A percentile compares a stretch with the other conserved stretches of the same genome.
Conservation (phyloP, 345 rosid genomes). For the Populus ilicifolia region DNA sequence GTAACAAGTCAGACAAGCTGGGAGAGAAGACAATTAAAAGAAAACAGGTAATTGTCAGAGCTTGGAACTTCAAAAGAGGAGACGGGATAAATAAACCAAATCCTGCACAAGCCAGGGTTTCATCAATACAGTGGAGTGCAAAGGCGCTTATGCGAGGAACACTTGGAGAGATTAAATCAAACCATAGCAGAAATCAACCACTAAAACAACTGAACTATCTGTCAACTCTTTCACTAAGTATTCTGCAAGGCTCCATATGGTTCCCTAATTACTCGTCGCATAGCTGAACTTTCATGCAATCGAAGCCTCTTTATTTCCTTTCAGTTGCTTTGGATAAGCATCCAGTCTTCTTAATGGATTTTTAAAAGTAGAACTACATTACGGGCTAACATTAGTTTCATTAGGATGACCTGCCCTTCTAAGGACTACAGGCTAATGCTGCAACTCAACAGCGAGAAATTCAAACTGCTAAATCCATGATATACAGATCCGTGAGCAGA, state of each 20-base stretch:
- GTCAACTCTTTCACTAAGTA: too few relatives aligned
- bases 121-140: background rate
- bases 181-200: background rate
- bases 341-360: background rate
- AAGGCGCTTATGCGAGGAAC: background rate
- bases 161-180: background rate
- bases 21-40: background rate
- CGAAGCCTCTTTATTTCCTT: too few relatives aligned
- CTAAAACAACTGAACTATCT: background rate
- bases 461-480: too few relatives aligned
- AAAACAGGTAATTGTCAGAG: background rate
- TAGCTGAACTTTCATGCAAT: too few relatives aligned
- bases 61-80: background rate
- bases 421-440: background rate
- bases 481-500: too few relatives aligned
- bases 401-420: background rate
- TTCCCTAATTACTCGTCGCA: too few relatives aligned
- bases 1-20: background rate
- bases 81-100: background rate
- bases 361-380: background rate
- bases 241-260: too few relatives aligned
- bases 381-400: background rate
- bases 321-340: too few relatives aligned
- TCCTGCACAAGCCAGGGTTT: background rate
- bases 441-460: background rate